A percentile compares a stretch with the other conserved stretches of the same genome.
phyloP scores from a whole-genome alignment of 1,139 yeast genomes.

The Scheffersomyces stambukii region DNA sequence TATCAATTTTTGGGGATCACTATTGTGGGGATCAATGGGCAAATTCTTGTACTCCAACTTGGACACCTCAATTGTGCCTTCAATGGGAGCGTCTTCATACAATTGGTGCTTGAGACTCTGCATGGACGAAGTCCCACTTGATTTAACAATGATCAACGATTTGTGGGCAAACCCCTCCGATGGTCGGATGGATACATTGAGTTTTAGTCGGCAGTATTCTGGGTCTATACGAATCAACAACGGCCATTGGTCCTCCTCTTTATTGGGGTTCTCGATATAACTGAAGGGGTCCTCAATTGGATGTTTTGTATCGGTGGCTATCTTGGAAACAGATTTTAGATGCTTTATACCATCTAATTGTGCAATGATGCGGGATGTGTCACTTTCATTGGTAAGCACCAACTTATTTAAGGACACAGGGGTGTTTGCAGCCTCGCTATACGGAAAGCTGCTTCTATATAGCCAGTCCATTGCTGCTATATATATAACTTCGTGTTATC shows the following conservation, averaged over 20 bases:
- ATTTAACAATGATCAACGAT: slow-evolving; percentile 27
- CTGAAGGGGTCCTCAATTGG: slow-evolving; percentile 13
- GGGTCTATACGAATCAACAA: slow-evolving; percentile 25
- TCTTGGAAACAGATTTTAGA: slow-evolving; percentile 12
- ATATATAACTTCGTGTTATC: no score
- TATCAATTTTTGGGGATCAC: slow-evolving; percentile 21
- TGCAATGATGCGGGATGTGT: slow-evolving; percentile 17
- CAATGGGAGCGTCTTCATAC: slow-evolving; percentile 3
- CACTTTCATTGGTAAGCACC: slow-evolving; percentile 19
- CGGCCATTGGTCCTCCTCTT: slow-evolving; percentile 16
- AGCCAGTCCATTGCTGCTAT: slow-evolving; percentile 9
- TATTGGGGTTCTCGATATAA: slow-evolving; percentile 22
- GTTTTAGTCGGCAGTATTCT: slow-evolving; percentile 19
- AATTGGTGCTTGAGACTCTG: slow-evolving; percentile 7
- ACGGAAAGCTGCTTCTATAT: slow-evolving; percentile 23
- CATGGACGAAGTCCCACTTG: slow-evolving; percentile 5
- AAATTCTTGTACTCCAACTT: slow-evolving; percentile 22
- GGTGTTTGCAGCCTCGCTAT: slow-evolving; percentile 13
- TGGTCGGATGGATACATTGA: slow-evolving; percentile 22
- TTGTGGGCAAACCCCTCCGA: slow-evolving; percentile 6
- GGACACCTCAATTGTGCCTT: slow-evolving; percentile 16
- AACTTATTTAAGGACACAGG: slow-evolving; percentile 20
- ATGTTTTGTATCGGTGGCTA: slow-evolving; percentile 12
- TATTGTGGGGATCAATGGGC: slow-evolving; percentile 20
- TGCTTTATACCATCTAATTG: slow-evolving; percentile 15